Percentiles rank a stretch among this genome's conserved stretches.
Conservation (phyloP, 1,284 basidiomycete species). For the Flammula alnicola region DNA sequence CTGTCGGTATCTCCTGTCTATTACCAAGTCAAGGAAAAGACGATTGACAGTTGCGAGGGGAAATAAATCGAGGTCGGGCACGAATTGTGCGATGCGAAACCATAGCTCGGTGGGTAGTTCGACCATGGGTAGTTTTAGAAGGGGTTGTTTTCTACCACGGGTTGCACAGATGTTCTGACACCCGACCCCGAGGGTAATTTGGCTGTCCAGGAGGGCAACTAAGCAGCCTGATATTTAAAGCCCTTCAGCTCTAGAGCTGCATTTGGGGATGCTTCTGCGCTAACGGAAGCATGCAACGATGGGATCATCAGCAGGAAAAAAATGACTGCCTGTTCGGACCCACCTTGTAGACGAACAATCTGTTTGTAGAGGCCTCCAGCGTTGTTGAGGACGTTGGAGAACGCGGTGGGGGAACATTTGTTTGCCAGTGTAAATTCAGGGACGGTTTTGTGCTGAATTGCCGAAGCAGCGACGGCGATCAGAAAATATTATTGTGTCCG, state of each 20-base stretch:
- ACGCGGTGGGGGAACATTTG: neutral
- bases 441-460: neutral
- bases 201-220: neutral
- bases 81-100: constrained; percentile 24
- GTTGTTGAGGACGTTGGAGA: neutral
- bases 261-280: neutral
- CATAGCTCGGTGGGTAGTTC: constrained; percentile 26
- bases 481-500: constrained; percentile 11
- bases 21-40: constrained; percentile 19
- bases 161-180: constrained; percentile 1
- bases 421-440: constrained; percentile 2
- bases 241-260: neutral
- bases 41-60: constrained; percentile 18
- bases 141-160: constrained; percentile 2
- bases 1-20: constrained; percentile 23
- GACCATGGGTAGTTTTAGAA: neutral
- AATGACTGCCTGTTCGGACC: neutral
- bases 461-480: neutral
- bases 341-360: neutral
- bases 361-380: neutral
- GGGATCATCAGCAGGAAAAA: neutral
- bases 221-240: constrained; percentile 4
- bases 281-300: neutral
- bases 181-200: constrained; percentile 1
- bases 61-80: constrained; percentile 20